Base-by-base conservation (phyloP, 1,139 yeast species). In the Pichia sp. region DNA sequence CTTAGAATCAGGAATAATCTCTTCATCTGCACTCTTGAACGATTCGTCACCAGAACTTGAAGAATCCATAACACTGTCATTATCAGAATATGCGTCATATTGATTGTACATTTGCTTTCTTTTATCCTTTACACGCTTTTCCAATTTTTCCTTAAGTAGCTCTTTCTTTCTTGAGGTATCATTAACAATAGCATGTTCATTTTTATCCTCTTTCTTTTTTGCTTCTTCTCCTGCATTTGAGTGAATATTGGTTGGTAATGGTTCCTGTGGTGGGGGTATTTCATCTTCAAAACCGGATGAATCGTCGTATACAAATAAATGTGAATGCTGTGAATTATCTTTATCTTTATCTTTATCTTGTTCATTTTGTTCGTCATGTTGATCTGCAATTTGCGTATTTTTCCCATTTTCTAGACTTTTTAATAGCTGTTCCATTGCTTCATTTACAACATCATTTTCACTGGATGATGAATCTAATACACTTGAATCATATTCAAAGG, bases 241-340 rank as follows among this genome's bases (percentile, higher is more conserved):
- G 6, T 32, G 15, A 18, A 18, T 16, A 15, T 32, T 32, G 12
- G 34, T 18, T 30, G 20, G 16, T 29, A 12, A 7, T 30, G 11
- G 20, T 30, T 4, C 13, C 8, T 16, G 35, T 32, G 22, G 23
- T 18, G 11, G 16, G 12, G 30, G 15, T 11, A 11, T 5, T 13
- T 38, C 22, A 5, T 32, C 40, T 7, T 23, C 18, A 5, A 13
- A 16, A 24, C 39, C 45, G 20, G 30, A 22, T 20, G 38, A 35
- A n/a, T 24, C 18, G 3, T 45, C 48, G 20, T 39, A 23, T 9
- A 46, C 43, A 46, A 46, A 46, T 30, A 46, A 39, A 23, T 39
- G 36, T 25, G 44, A 34, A 25, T 39, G 22, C 7, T 25, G 16
- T 9, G 40, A 16, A 24, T 25, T 5, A 11, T 39, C 24, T 7